Evolutionary conservation across 2,329 filamentous ascomycete species (phyloP), one percentile per base, ranked within the genome.

Genomic region (Microdochium bolleyi): DNA sequence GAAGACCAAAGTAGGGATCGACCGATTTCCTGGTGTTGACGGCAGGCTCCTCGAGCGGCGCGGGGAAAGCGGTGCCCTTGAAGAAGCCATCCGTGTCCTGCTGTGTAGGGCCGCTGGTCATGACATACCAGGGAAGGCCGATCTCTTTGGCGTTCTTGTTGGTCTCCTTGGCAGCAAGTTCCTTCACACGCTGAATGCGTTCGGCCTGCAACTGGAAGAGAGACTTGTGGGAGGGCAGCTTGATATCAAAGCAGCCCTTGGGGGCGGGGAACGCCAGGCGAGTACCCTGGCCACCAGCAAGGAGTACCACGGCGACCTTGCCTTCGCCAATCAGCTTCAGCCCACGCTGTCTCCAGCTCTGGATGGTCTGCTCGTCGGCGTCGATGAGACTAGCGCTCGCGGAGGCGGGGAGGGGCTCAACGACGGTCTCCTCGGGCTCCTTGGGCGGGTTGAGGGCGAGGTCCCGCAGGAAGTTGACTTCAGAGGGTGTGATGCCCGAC

Each of bases 131-230:
- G 13, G 94, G 94, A 44, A 97, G 85, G 30, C 87, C 77, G 46
- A 83, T 83, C 52, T 75, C 76, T 57, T 71, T 70, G 49, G 75
- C 75, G 55, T 73, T 75, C 54, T 80, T 80, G 52, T 82, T 76
- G 67, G 85, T 83, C 41, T 46, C 41, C 69, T 87, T 84, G 61
- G 84, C 79, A 46, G 92, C 92, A 58, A 97, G 76, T 63, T 84
- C 73, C 73, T 97, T 88, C 9, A 95, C 74, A 75, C 91, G 95
- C 64, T 79, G 79, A 66, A 99, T 97, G 52, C 94, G 81, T 81
- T 99, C 92, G 48, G 88, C 94, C 73, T 99, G 94, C 62, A 99
- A 88, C 77, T 97, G 92, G 80, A 99, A 99, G 55, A 99, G 81
- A 16, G 91, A 91, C 78, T 99, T 99, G 67, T 87, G 75, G 61